phyloP scores from a whole-genome alignment of 208 protist species.

The Acanthamoeba royreba region DNA sequence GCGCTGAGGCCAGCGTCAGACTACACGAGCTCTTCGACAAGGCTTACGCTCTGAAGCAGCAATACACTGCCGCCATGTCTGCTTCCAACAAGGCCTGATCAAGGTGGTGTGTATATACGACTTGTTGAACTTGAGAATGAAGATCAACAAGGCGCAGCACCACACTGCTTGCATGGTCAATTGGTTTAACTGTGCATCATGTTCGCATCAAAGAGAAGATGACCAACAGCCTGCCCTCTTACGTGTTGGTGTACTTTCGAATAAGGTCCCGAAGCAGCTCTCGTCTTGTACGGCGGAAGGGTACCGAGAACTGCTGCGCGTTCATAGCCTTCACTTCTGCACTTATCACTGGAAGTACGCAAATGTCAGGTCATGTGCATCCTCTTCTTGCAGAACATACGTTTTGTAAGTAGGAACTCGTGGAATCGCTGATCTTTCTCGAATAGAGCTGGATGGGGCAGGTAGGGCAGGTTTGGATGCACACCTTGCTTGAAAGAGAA shows the following conservation, averaged over 20 bases:
- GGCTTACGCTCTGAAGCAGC: no score
- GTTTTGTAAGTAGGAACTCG: slow-evolving; percentile 54
- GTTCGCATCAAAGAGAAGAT: no score
- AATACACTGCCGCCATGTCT: no score
- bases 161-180: no score
- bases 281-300: neutral
- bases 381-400: neutral
- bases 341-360: neutral
- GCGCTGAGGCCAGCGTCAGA: neutral
- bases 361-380: neutral
- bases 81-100: no score
- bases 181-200: no score
- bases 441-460: slow-evolving; percentile 44
- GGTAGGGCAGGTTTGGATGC: slow-evolving; percentile 28
- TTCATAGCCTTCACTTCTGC: neutral
- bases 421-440: slow-evolving; percentile 19
- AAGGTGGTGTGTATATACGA: no score
- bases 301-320: neutral
- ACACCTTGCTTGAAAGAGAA: neutral
- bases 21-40: no score
- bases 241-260: neutral
- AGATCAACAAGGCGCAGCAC: no score
- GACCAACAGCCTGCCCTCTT: no score
- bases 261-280: neutral
- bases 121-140: no score